These are phyloP conservation scores for Umbelopsis sp. DNA, from an alignment of 192 early-diverging fungal genomes.

Conservation along the genomic window DNA sequence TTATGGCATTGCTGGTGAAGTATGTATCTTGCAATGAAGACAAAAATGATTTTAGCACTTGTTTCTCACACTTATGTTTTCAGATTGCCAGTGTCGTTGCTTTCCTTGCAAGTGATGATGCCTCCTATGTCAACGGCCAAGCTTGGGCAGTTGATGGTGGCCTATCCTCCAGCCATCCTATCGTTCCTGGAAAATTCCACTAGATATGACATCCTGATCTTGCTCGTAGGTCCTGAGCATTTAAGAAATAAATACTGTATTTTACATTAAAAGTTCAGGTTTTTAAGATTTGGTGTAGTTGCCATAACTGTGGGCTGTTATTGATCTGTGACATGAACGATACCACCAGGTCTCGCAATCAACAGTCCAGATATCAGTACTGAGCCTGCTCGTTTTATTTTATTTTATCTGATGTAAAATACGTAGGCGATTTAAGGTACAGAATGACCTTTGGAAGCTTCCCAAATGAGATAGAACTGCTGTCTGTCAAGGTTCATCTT, in stretches of 20 bases:
- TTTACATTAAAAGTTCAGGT: no score
- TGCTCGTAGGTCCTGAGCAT: no score
- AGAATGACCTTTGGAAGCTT: slow-evolving; percentile 20
- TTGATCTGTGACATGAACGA: no score
- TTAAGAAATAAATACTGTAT: no score
- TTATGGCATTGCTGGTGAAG: slow-evolving; percentile 44
- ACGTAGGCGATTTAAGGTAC: background rate
- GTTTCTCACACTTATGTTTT: background rate
- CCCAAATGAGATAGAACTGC: slow-evolving; percentile 26
- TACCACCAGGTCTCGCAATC: no score
- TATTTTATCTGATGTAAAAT: background rate
- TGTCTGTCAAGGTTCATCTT: slow-evolving; percentile 22
- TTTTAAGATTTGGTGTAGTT: no score
- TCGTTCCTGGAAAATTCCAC: slow-evolving; percentile 35
- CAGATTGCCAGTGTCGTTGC: slow-evolving; percentile 49
- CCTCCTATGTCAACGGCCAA: slow-evolving; percentile 56
- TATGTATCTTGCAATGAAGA: slow-evolving; percentile 6
- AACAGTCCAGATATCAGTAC: no score
- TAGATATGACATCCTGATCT: background rate
- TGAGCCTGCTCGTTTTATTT: background rate
- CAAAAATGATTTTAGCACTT: background rate
- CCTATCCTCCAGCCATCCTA: slow-evolving; percentile 36
- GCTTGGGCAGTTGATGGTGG: slow-evolving; percentile 51
- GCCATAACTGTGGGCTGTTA: no score
- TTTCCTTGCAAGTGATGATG: slow-evolving; percentile 53